These are phyloP conservation scores for Xylaria sp. DNA, from an alignment of 2,329 filamentous ascomycete species.

Conservation along the genomic window DNA sequence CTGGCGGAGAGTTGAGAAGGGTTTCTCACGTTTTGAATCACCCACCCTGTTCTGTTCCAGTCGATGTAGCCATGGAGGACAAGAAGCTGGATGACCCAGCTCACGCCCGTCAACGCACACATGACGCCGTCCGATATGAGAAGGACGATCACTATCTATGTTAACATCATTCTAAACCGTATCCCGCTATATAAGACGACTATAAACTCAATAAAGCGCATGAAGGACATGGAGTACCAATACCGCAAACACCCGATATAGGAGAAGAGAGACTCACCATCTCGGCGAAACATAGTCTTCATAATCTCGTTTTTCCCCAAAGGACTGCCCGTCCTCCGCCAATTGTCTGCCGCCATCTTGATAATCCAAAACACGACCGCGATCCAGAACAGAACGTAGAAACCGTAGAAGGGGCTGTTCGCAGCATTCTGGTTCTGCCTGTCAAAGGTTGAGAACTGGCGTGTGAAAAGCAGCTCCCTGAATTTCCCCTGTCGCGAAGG, in stretches of 20 bases:
- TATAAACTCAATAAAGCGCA: neutral
- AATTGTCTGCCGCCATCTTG: conserved; percentile 75
- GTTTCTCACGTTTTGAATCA: conserved; percentile 72
- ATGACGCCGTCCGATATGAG: conserved; percentile 75
- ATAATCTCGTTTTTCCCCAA: conserved; percentile 79
- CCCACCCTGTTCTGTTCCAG: conserved; percentile 77
- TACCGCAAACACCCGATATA: neutral
- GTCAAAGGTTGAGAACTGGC: conserved; percentile 80
- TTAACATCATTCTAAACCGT: neutral
- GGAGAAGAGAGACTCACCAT: conserved; percentile 52
- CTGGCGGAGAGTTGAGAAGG: neutral
- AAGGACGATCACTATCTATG: conserved; percentile 59
- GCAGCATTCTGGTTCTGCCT: conserved; percentile 72
- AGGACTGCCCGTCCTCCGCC: conserved; percentile 72
- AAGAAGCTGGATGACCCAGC: conserved; percentile 72
- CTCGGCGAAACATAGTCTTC: conserved; percentile 70
- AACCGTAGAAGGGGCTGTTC: conserved; percentile 79
- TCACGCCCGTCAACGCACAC: conserved; percentile 73
- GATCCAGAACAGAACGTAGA: conserved; percentile 84
- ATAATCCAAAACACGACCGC: conserved; percentile 73
- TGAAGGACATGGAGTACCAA: neutral
- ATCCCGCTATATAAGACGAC: neutral
- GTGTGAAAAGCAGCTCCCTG: conserved; percentile 74
- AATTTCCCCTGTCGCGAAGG: conserved; percentile 51
- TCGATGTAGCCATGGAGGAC: conserved; percentile 69